A percentile compares a stretch with the other conserved stretches of the same genome.
phyloP scores from a whole-genome alignment of 768 basidiomycete species.

The Pisolithus sp. region DNA sequence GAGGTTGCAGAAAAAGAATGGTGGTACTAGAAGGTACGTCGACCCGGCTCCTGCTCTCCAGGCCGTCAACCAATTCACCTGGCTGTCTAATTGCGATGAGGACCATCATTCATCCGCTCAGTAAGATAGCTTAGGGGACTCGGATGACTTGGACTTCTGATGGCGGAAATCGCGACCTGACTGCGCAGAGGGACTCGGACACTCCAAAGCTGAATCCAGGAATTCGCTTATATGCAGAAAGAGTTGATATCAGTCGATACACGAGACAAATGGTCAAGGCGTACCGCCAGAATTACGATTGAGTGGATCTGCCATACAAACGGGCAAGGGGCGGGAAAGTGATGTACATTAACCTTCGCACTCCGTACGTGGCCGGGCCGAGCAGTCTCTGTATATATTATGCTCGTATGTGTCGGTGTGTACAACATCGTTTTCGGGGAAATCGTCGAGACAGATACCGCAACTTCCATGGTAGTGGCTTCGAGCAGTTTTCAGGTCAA shows the following conservation, averaged over 20 bases:
- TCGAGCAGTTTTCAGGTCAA: slow-evolving; percentile 22
- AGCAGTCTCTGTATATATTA: slow-evolving; percentile 50
- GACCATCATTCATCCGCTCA: not conserved
- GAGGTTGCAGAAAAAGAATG: slow-evolving; percentile 1
- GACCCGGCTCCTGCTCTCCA: slow-evolving; percentile 1
- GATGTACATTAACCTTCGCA: slow-evolving; percentile 45
- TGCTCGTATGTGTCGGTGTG: slow-evolving; percentile 42
- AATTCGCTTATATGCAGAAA: too few species aligned
- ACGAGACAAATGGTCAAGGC: not conserved
- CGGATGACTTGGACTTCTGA: slow-evolving; percentile 23
- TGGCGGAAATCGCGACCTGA: slow-evolving; percentile 33
- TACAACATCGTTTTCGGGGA: slow-evolving; percentile 38
- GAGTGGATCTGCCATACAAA: slow-evolving; percentile 37
- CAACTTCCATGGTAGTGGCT: slow-evolving; percentile 46
- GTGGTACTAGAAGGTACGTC: not conserved
- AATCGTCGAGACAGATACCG: slow-evolving; percentile 48
- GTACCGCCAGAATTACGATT: slow-evolving; percentile 26
- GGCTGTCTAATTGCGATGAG: not conserved
- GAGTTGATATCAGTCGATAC: slow-evolving; percentile 20
- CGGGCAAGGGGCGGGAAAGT: slow-evolving; percentile 58
- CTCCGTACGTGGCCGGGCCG: slow-evolving; percentile 34
- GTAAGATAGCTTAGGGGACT: not conserved
- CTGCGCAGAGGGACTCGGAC: slow-evolving; percentile 30
- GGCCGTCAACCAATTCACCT: not conserved
- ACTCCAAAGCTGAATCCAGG: too few species aligned